Base-by-base conservation (phyloP, 768 basidiomycete genomes). In the Mycena rosella region DNA sequence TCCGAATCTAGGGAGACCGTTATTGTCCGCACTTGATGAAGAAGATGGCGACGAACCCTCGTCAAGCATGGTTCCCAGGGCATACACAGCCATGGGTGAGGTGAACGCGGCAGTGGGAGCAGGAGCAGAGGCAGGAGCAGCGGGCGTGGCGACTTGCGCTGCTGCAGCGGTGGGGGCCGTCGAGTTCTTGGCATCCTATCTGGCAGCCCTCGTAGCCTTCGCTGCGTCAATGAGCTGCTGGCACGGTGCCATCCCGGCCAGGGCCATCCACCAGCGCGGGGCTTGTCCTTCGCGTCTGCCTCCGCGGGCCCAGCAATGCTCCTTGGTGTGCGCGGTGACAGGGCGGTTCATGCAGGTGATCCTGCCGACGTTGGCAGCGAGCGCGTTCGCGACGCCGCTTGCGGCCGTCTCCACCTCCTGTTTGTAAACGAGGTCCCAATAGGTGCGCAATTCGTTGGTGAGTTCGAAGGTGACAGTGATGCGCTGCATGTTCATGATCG, bases 1-100 rank as follows among this genome's bases (percentile, higher is more conserved):
- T 67, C 49, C 44, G 34, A 49, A 40, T 48, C 60, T 62, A 51
- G 40, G 38, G 27, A 52, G 17, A 30, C 26, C 26, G 47, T 68
- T 44, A 61, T 36, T 53, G 44, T 20, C 59, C 40, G 56, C 27
- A 57, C 38, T 42, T 26, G 42, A 57, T 45, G 56, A 57, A n/a
- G 15, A 57, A 29, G 34, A 3, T 11, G 6, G 17, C 29, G 40
- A 57, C 56, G 44, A 40, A 57, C 56, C 56, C 38, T 57, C 56
- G 27, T 57, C 52, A 53, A 34, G 30, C 18, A 32, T 30, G 9
- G 52, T 9, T 15, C 32, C 32, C 6, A 34, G 32, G 5, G 44
- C 44, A 22, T 45, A 45, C 8, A 45, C 44, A n/a, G 44, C 44
- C 44, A 45, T 53, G 52, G 52, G 30, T 11, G 52, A 32, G 14